These are phyloP conservation scores for Exophiala alcalophila DNA, from an alignment of 2,329 filamentous ascomycete genomes.

Conservation along the genomic window DNA sequence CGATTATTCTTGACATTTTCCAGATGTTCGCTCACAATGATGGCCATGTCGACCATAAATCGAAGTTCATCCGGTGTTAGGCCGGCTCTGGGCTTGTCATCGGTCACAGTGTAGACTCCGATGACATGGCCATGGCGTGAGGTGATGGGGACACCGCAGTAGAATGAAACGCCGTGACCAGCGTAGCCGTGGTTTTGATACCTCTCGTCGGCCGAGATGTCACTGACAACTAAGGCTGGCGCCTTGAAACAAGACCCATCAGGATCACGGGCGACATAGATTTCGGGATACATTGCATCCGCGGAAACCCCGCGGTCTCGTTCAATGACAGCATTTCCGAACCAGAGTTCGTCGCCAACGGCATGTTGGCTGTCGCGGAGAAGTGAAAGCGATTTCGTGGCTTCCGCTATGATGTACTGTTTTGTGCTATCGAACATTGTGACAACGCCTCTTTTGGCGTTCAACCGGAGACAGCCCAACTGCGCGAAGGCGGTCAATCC, in stretches of 20 bases:
- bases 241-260: constrained; percentile 22
- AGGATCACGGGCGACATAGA: constrained; percentile 17
- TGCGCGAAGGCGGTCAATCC: constrained; percentile 52
- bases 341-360: constrained; percentile 32
- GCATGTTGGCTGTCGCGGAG: constrained; percentile 31
- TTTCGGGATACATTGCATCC: constrained; percentile 27
- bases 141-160: constrained; percentile 60
- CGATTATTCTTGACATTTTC: constrained; percentile 54
- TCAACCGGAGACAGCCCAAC: constrained; percentile 46
- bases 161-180: constrained; percentile 45
- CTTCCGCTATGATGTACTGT: constrained; percentile 53
- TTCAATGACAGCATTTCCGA: constrained; percentile 35
- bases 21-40: constrained; percentile 59
- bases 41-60: constrained; percentile 57
- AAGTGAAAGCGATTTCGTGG: constrained; percentile 44
- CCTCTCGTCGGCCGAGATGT: constrained; percentile 39
- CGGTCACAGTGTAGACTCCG: constrained; percentile 59
- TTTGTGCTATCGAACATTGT: constrained; percentile 51
- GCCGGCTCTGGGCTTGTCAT: constrained; percentile 54
- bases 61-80: constrained; percentile 49
- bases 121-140: constrained; percentile 57
- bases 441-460: constrained; percentile 45
- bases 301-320: constrained; percentile 34
- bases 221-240: constrained; percentile 36
- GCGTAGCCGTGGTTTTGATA: constrained; percentile 41